Percentiles rank a stretch among this genome's conserved stretches.
These are phyloP conservation scores for Microbotryomycetes sp. DNA, from an alignment of 1,284 basidiomycete genomes.

Conservation along the genomic window DNA sequence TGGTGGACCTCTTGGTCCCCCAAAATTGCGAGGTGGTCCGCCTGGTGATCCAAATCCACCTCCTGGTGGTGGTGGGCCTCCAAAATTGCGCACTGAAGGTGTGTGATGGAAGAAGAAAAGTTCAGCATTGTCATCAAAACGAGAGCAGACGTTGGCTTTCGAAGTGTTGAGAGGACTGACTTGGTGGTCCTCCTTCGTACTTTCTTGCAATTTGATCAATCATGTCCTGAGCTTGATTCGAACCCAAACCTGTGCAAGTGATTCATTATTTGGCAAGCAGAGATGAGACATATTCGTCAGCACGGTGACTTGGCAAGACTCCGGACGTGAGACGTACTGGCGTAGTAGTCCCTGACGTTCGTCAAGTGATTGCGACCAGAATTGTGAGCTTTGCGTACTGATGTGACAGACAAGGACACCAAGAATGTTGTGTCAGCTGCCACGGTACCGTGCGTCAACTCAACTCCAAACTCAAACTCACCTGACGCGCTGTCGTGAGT, in stretches of 20 bases:
- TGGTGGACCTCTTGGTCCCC: slow-evolving; percentile 38
- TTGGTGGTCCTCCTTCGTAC: slow-evolving; percentile 57
- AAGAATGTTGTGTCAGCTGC: no score
- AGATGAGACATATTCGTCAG: slow-evolving; percentile 19
- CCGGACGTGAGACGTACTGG: slow-evolving; percentile 53
- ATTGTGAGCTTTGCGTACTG: slow-evolving; percentile 96
- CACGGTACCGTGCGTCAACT: no score
- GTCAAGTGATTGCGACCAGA: slow-evolving; percentile 91
- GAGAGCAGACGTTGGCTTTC: neutral
- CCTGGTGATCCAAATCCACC: slow-evolving; percentile 15
- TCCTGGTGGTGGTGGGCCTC: slow-evolving; percentile 3
- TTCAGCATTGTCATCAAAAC: no score
- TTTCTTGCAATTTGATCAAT: slow-evolving; percentile 91
- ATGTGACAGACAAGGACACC: no score
- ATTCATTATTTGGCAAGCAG: neutral
- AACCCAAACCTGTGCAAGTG: slow-evolving; percentile 65
- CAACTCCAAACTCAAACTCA: no score
- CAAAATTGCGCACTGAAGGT: slow-evolving; percentile 2
- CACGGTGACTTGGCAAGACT: slow-evolving; percentile 5
- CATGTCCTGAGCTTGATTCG: slow-evolving; percentile 91
- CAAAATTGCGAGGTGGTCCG: slow-evolving; percentile 50
- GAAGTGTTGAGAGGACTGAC: neutral
- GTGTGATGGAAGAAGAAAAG: no score
- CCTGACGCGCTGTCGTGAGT: slow-evolving; percentile 85
- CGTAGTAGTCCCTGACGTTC: slow-evolving; percentile 96